phyloP scores from a whole-genome alignment of 805 yeast species.

The Candida verbasci region DNA sequence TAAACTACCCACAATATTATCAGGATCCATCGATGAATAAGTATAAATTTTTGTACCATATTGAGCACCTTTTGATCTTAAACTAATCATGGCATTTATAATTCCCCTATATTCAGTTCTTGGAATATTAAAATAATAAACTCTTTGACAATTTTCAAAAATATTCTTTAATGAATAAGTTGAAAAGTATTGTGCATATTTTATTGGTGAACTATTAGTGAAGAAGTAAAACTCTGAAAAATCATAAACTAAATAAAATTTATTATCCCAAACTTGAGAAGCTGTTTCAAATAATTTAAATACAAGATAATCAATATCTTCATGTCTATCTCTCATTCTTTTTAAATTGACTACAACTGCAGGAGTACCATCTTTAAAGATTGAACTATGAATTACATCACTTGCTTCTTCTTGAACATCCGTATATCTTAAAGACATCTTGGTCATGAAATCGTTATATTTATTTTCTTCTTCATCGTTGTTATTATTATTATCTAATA shows the following conservation, averaged over 20 bases:
- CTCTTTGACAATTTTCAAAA: slow-evolving; percentile 46
- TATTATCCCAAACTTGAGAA: slow-evolving; percentile 67
- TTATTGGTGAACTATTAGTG: slow-evolving; percentile 13
- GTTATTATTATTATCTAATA: slow-evolving; percentile 31
- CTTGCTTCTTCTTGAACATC: slow-evolving; percentile 25
- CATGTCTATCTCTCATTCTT: slow-evolving; percentile 26
- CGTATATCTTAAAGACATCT: slow-evolving; percentile 52
- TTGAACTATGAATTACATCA: slow-evolving; percentile 57
- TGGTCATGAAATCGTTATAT: slow-evolving; percentile 70
- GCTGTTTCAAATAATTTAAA: slow-evolving; percentile 62
- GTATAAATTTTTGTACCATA: slow-evolving; percentile 19
- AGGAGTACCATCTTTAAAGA: slow-evolving; percentile 71
- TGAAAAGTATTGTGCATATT: slow-evolving; percentile 33
- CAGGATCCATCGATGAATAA: slow-evolving; percentile 31
- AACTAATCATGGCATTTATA: slow-evolving; percentile 17
- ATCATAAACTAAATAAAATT: slow-evolving; percentile 60
- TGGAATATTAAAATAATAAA: slow-evolving; percentile 51
- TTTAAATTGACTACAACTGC: slow-evolving; percentile 51
- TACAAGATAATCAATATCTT: slow-evolving; percentile 45
- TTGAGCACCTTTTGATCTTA: slow-evolving; percentile 15
- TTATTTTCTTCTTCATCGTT: slow-evolving; percentile 38
- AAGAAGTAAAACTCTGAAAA: slow-evolving; percentile 54
- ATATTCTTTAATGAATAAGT: slow-evolving; percentile 50
- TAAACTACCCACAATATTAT: slow-evolving; percentile 29
- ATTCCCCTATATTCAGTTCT: slow-evolving; percentile 18